Base-by-base conservation (phyloP, 179 eudicot genomes). In the Patellifolia procumbens region DNA sequence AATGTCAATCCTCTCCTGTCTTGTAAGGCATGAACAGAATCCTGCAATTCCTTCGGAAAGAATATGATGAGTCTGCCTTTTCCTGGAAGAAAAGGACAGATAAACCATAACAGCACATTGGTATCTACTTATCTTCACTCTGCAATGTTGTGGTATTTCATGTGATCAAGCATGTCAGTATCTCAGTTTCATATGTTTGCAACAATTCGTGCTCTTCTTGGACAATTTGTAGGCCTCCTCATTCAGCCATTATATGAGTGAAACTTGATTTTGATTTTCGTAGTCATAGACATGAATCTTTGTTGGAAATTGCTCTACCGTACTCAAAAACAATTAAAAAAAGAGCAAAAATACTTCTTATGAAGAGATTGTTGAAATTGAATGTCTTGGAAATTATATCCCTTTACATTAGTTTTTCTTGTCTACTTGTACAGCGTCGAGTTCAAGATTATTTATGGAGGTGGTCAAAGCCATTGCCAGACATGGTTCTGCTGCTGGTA, bases 401-500 rank as follows among this genome's bases (percentile, higher is more conserved):
- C 43, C 58, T 55, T 74, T 37, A 12, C n/a, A 46, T 17, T 66
- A 10, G 7, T 29, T 20, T 31, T n/a, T 29, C 17, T 42, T 72
- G 37, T 62, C 4, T 42, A 60, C 12, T 35, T 81, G 64, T 74
- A 64, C 92, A 91, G 97, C 90, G 45, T 86, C 85, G 63, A 81
- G 66, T 59, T 83, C 83, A 51, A 80, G 75, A 72, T 77, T 86
- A 72, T 76, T 87, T 71, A 95, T 95, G 99, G 99, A 95, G 83
- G 89, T 93, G 74, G 87, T 90, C 53, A 93, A 86, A 86, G 85
- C 92, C 39, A 79, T 88, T 80, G 88, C 87, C 43, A 80, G 59
- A 56, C 90, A 81, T 63, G 93, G 92, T 37, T 82, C 90, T 72
- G 84, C 79, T 55, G 82, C 89, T 49, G 75, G 79, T 56, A 81